Evolutionary conservation across 768 basidiomycete species (phyloP).

Genomic region (Boletus rubescentipes): DNA sequence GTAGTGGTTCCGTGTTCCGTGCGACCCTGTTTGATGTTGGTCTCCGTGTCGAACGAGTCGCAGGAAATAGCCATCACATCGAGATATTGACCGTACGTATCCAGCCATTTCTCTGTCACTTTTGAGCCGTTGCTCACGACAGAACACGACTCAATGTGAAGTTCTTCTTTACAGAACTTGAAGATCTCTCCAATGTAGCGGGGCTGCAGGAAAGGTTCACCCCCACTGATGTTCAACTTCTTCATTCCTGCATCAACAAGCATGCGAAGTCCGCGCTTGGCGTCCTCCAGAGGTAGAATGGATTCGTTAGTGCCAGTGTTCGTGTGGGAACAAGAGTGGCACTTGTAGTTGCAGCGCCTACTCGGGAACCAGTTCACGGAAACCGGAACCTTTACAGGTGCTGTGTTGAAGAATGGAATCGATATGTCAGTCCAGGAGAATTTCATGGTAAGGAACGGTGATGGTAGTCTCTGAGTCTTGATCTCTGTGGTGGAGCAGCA

Average conservation of each 20-base stretch:
- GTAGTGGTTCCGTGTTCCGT: constrained; percentile 32
- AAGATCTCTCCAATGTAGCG: constrained; percentile 39
- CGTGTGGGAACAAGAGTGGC: constrained; percentile 44
- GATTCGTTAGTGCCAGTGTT: constrained; percentile 32
- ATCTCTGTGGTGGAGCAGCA: no score
- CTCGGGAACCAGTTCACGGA: constrained; percentile 31
- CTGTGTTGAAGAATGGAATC: constrained; percentile 13
- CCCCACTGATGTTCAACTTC: constrained; percentile 39
- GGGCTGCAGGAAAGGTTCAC: constrained; percentile 39
- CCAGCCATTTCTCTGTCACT: constrained; percentile 42
- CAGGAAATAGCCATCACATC: constrained; percentile 45
- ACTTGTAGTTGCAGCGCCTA: constrained; percentile 35
- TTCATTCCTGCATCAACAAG: constrained; percentile 35
- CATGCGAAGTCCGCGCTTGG: constrained; percentile 35
- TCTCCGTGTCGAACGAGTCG: constrained; percentile 38
- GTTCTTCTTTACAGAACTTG: constrained; percentile 38
- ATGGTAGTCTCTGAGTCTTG: no score
- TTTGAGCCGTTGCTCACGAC: constrained; percentile 39
- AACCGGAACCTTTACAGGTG: constrained; percentile 15
- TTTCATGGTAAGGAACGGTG: constrained; percentile 4
- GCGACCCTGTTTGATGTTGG: constrained; percentile 35
- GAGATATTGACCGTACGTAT: constrained; percentile 38
- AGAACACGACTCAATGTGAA: constrained; percentile 35
- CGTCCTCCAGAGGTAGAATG: constrained; percentile 37
- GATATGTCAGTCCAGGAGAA: constrained; percentile 18